These are phyloP conservation scores for Casuarina cunninghamiana DNA, from an alignment of 306 rosid genomes.

Conservation along the genomic window DNA sequence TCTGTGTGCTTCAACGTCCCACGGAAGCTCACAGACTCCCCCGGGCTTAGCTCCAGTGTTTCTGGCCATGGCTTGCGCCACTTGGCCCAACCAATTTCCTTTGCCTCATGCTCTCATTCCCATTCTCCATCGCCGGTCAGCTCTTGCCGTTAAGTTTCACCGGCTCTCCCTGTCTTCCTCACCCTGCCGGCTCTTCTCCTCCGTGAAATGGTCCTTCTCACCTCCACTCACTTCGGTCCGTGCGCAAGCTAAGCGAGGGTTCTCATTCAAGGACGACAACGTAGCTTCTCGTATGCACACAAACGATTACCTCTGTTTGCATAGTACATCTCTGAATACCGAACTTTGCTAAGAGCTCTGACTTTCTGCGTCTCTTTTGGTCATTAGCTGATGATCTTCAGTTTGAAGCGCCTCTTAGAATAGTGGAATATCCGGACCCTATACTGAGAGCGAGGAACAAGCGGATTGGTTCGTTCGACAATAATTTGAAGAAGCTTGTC, in stretches of 20 bases:
- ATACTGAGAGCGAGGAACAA: conserved; percentile 71
- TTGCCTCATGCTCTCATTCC: conserved; percentile 25
- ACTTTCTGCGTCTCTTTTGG: not conserved
- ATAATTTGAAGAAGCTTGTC: conserved; percentile 68
- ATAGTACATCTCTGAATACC: not conserved
- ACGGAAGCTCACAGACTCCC: too few relatives aligned
- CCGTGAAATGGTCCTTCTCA: conserved; percentile 9
- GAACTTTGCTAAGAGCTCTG: not conserved
- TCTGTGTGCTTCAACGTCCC: too few relatives aligned
- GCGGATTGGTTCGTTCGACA: conserved; percentile 65
- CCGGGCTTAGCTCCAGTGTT: not conserved
- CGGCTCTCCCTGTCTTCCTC: conserved; percentile 29
- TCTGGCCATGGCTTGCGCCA: conserved; percentile 49
- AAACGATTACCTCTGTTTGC: not conserved
- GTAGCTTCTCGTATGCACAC: conserved; percentile 61
- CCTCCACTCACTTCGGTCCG: conserved; percentile 22
- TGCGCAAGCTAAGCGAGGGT: conserved; percentile 54
- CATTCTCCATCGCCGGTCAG: conserved; percentile 20
- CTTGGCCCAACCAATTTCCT: conserved; percentile 28
- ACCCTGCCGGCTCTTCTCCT: conserved; percentile 22
- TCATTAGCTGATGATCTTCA: conserved; percentile 62
- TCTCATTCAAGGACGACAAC: conserved; percentile 48
- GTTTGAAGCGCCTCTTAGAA: conserved; percentile 64
- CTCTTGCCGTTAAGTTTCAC: conserved; percentile 36
- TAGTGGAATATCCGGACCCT: conserved; percentile 81